These are phyloP conservation scores for Apodospora peruviana DNA, from an alignment of 495 filamentous ascomycete genomes.

Conservation along the genomic window DNA sequence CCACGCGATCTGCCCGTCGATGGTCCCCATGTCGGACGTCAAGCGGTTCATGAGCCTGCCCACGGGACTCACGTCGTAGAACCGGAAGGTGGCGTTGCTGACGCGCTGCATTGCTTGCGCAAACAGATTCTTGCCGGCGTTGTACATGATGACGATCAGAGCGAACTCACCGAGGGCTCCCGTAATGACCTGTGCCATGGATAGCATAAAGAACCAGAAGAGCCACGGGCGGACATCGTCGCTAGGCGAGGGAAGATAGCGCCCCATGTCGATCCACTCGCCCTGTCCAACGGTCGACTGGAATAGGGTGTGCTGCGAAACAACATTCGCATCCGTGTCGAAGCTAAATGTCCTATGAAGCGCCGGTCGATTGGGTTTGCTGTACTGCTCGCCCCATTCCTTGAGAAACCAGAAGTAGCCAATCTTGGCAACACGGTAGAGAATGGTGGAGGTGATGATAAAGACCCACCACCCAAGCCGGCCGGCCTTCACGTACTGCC, in stretches of 20 bases:
- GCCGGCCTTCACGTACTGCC: constrained; percentile 76
- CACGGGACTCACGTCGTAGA: constrained; percentile 80
- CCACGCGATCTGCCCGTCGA: constrained; percentile 71
- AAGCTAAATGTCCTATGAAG: not conserved
- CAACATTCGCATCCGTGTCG: not conserved
- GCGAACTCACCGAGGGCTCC: constrained; percentile 50
- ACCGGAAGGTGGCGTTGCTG: constrained; percentile 74
- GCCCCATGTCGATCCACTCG: constrained; percentile 37
- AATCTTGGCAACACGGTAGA: constrained; percentile 56
- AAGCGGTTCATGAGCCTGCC: constrained; percentile 83
- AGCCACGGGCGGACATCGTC: constrained; percentile 70
- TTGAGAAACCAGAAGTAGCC: constrained; percentile 77
- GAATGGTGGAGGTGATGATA: constrained; percentile 50
- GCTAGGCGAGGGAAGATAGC: constrained; percentile 55
- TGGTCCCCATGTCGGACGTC: constrained; percentile 75
- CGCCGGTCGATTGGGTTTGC: constrained; percentile 7
- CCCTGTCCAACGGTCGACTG: constrained; percentile 19
- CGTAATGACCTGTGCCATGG: constrained; percentile 49
- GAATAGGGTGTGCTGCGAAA: not conserved
- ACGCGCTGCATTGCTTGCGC: constrained; percentile 60
- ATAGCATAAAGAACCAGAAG: constrained; percentile 56
- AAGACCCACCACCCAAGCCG: constrained; percentile 64
- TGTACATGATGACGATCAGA: constrained; percentile 67
- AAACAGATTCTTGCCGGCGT: constrained; percentile 68
- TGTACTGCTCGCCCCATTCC: constrained; percentile 75